Evolutionary conservation across 116 monocot species (phyloP), one percentile per base, ranked within the genome.

Genomic region (Papilionanthe hybrid): DNA sequence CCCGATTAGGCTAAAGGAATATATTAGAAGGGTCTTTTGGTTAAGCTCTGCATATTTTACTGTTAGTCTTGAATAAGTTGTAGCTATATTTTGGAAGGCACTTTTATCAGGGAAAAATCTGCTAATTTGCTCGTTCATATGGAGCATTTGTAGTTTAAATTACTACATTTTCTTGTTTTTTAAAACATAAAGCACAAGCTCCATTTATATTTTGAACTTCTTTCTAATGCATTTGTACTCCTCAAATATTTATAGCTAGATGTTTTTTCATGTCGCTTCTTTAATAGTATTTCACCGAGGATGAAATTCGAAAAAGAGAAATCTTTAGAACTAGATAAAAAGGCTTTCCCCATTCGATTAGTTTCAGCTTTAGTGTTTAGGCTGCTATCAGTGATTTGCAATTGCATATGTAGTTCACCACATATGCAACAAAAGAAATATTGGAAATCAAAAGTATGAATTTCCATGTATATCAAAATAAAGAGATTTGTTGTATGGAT

Each of bases 1-100:
- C 27, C 27, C 50, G 19, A 50, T 50, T 75, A 48, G 49, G 20
- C 49, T 75, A 49, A 9, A 75, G 69, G 57, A 75, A 75, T 75
- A 42, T 37, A 28, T 58, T 30, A 23, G 30, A 32, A 69, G 22
- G 2, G 30, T 32, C 17, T 11, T 8, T 69, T 69, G 9, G 69
- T 69, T 37, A 28, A 69, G 28, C 12, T 32, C 13, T 69, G 15
- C 30, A 12, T 69, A 8, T 69, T 69, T 15, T 69, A 32, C 69
- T 11, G 15, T 32, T 15, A 12, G 32, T 69, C 69, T 37, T 37
- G 37, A 29, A 69, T 69, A 15, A 69, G 15, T 53, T 69, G 32
- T 10, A 37, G 28, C 28, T 27, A 9, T 67, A 69, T 10, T 69
- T 32, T 32, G 15, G 4, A 53, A 53, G 65, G 65, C 65, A 65